A percentile compares a stretch with the other conserved stretches of the same genome.
phyloP scores from a whole-genome alignment of 2,329 filamentous ascomycete genomes.

The Aspergillus quadrilineatus region DNA sequence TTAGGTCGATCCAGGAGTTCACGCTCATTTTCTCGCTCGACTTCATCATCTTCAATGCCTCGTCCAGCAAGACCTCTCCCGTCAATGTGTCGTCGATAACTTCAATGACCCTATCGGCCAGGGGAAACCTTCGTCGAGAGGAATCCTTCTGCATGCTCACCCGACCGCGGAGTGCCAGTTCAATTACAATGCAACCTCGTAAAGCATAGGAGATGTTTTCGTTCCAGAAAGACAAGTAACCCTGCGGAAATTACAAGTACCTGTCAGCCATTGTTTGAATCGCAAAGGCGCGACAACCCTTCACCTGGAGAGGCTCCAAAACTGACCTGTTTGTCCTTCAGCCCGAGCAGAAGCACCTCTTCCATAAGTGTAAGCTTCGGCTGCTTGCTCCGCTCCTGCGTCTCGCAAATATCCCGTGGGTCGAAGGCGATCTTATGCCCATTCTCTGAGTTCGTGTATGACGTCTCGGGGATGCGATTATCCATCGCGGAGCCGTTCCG shows the following conservation, averaged over 20 bases:
- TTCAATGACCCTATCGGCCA: constrained; percentile 92
- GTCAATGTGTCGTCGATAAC: constrained; percentile 96
- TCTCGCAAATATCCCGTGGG: constrained; percentile 95
- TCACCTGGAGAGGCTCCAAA: constrained; percentile 13
- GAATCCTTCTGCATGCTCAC: constrained; percentile 99
- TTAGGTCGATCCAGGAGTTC: constrained; percentile 96
- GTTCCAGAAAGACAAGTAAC: constrained; percentile 99
- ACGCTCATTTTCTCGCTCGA: constrained; percentile 99
- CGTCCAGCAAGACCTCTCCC: constrained; percentile 93
- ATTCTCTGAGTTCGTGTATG: constrained; percentile 82
- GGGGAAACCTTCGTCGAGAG: constrained; percentile 82
- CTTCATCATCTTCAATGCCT: constrained; percentile 99
- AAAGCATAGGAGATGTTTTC: constrained; percentile 99
- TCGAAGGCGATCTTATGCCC: constrained; percentile 99
- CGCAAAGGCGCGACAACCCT: not conserved
- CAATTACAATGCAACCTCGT: constrained; percentile 96
- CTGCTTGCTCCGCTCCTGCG: constrained; percentile 92
- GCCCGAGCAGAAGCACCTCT: constrained; percentile 87
- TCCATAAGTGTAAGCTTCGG: constrained; percentile 99
- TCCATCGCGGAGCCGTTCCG: constrained; percentile 59
- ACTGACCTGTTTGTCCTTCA: constrained; percentile 97
- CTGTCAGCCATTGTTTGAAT: constrained; percentile 23
- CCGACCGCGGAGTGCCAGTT: constrained; percentile 90
- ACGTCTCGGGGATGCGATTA: constrained; percentile 66
- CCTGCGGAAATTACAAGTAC: constrained; percentile 52